These are phyloP conservation scores for Crithidia acanthocephali DNA, from an alignment of 208 protist genomes.

Conservation along the genomic window DNA sequence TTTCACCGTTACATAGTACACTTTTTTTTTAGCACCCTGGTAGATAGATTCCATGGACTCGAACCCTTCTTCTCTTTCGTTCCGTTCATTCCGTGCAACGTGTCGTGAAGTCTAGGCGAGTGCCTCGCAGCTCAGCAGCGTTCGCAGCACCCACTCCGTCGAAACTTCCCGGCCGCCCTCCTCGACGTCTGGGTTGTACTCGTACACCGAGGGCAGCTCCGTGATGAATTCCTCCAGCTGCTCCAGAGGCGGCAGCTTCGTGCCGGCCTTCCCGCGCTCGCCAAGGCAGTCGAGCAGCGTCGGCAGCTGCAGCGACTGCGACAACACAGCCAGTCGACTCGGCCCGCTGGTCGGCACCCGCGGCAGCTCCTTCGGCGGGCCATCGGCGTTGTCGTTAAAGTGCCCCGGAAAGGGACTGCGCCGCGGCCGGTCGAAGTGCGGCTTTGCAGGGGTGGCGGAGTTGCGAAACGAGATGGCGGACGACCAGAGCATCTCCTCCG, in stretches of 20 bases:
- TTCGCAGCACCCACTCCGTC: constrained; percentile 44
- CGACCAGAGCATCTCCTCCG: constrained; percentile 36
- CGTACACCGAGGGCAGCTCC: constrained; percentile 34
- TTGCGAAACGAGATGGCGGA: constrained; percentile 13
- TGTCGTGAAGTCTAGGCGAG: constrained; percentile 11
- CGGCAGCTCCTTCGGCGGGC: constrained; percentile 16
- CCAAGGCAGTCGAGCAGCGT: constrained; percentile 31
- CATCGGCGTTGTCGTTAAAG: not conserved
- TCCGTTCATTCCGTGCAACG: too few species aligned
- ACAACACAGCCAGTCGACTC: constrained; percentile 28
- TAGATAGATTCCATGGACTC: too few species aligned
- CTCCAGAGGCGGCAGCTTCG: constrained; percentile 35
- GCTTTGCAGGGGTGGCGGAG: not conserved
- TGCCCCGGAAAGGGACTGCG: constrained; percentile 11
- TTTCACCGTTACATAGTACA: too few species aligned
- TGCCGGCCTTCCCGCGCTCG: constrained; percentile 3
- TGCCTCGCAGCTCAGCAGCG: constrained; percentile 32
- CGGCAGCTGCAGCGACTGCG: constrained; percentile 28
- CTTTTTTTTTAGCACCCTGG: too few species aligned
- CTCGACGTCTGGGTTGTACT: constrained; percentile 44
- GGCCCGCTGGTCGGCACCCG: constrained; percentile 8
- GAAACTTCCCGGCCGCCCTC: constrained; percentile 31
- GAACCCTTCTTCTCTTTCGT: too few species aligned
- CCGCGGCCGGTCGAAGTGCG: constrained; percentile 17
- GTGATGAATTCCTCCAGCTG: constrained; percentile 41